Evolutionary conservation across 73 alveolate genomes (phyloP).

Genomic region (Paraurostyla sp.): DNA sequence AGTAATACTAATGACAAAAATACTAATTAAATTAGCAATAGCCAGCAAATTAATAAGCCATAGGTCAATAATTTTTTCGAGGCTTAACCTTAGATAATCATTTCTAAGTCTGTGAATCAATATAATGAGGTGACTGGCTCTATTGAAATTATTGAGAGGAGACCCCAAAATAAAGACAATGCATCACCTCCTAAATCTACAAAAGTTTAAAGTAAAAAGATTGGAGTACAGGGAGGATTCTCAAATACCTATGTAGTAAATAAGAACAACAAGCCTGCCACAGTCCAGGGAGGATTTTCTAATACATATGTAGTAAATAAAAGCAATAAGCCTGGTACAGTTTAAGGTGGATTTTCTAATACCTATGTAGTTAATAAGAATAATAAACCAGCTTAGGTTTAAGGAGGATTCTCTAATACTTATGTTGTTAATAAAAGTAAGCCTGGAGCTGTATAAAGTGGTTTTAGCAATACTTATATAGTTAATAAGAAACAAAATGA

Average conservation of each 20-base stretch:
- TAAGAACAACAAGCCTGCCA: too few relatives aligned
- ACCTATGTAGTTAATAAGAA: too few relatives aligned
- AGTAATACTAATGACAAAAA: not conserved
- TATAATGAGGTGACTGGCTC: not conserved
- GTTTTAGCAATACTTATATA: too few relatives aligned
- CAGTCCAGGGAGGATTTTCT: too few relatives aligned
- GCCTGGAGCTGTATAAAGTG: too few relatives aligned
- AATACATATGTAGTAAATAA: too few relatives aligned
- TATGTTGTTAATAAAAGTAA: too few relatives aligned
- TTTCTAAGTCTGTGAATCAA: not conserved
- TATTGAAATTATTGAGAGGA: slow-evolving; percentile 38
- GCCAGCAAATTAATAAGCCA: not conserved
- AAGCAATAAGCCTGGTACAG: not conserved
- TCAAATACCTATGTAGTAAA: too few relatives aligned
- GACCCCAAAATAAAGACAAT: not conserved
- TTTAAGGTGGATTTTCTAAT: too few relatives aligned
- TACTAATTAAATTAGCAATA: not conserved
- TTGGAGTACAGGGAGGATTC: not conserved
- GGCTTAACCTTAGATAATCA: not conserved
- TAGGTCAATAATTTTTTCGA: not conserved
- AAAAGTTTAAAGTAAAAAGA: not conserved
- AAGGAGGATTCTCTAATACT: too few relatives aligned
- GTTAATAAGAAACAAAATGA: too few relatives aligned
- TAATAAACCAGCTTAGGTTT: too few relatives aligned
- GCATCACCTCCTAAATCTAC: not conserved